Evolutionary conservation across 1,139 yeast species (phyloP), one percentile per base, ranked within the genome.

Genomic region (Nakaseomyces kungkrabaensis): DNA sequence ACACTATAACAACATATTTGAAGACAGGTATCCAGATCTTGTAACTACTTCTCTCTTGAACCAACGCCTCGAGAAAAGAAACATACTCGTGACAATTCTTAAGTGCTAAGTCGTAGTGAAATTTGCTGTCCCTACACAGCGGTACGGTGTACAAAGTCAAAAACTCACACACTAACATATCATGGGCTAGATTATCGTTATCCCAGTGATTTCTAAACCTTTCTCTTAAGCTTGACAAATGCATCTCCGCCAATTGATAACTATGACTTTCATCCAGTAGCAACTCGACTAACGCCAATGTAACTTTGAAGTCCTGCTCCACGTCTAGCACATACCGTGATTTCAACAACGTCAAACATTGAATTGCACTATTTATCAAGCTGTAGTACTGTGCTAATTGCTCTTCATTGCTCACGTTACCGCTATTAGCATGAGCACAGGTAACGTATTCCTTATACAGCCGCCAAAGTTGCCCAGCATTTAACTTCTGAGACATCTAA

Each of bases 241-340:
- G 61, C 33, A 50, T 54, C 51, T 63, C 67, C 1, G 66, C 67
- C 25, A 61, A 42, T 17, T 64, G 66, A 13, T 52, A 46, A 37
- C 58, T 57, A 24, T 51, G 50, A 1, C 67, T 64, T 50, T 64
- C 67, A 9, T 54, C 49, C 26, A 62, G 36, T 29, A 64, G 46
- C 7, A 64, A 45, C 7, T 52, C 49, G n/a, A 55, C 58, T 36
- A 65, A 45, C 22, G 56, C 58, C 36, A 58, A 46, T 0, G 66
- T 59, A 1, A 61, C 53, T 29, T 52, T 48, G 5, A 54, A 43
- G 47, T 65, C 68, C 43, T 63, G 60, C 25, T 57, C 60, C 9
- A 63, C 43, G 1, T 63, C 51, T 22, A 65, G 41, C 26, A 57
- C 55, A 44, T 46, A 54, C 17, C 51, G 47, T 9, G 48, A 47